phyloP scores from a whole-genome alignment of 2,329 filamentous ascomycete genomes.

The Hypoxylon sp. region DNA sequence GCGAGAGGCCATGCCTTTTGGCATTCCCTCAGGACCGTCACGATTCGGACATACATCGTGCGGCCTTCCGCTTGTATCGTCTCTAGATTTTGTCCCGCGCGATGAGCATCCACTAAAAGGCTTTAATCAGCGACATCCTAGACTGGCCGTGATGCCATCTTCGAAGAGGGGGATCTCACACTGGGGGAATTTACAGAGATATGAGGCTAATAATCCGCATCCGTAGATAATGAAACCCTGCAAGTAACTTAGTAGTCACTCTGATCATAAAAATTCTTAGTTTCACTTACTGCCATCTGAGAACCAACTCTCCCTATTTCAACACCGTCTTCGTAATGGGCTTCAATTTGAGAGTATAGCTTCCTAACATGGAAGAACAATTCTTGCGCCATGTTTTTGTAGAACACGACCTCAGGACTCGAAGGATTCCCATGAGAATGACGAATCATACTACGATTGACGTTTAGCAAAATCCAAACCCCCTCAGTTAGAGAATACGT shows the following conservation, averaged over 20 bases:
- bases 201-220: constrained; percentile 68
- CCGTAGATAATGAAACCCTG: constrained; percentile 68
- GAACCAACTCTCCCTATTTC: constrained; percentile 66
- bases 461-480: constrained; percentile 5
- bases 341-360: constrained; percentile 66
- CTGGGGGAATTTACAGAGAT: constrained; percentile 66
- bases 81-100: constrained; percentile 56
- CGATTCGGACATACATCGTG: constrained; percentile 63
- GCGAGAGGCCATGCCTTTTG: constrained; percentile 68
- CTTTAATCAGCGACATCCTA: constrained; percentile 29
- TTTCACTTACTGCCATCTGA: constrained; percentile 64
- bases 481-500: constrained; percentile 41
- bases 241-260: constrained; percentile 27
- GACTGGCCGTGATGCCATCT: neutral
- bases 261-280: neutral
- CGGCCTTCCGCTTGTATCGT: constrained; percentile 60
- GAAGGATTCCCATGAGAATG: constrained; percentile 58
- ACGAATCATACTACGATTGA: constrained; percentile 60
- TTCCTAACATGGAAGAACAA: constrained; percentile 65
- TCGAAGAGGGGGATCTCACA: constrained; percentile 56
- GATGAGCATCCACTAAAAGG: constrained; percentile 48
- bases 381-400: constrained; percentile 61
- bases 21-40: constrained; percentile 64
- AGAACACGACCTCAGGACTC: constrained; percentile 56
- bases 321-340: constrained; percentile 64